Percentiles rank a stretch among this genome's conserved stretches.
phyloP scores from a whole-genome alignment of 495 filamentous ascomycete species.

The Penicillium chermesinum region DNA sequence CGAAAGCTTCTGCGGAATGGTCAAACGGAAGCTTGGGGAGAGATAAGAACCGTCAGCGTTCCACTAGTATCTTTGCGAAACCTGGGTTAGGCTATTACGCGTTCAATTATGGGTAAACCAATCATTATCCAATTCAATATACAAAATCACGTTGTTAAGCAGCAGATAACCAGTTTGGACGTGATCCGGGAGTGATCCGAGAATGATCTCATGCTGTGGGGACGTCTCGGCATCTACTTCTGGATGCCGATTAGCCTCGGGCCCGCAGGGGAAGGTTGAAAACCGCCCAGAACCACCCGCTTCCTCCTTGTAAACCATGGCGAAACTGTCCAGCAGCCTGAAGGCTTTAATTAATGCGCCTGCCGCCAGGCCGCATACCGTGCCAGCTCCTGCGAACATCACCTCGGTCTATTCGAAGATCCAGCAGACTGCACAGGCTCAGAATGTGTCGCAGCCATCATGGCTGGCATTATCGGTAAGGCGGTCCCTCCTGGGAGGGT shows the following conservation, averaged over 20 bases:
- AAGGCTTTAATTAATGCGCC: slow-evolving; percentile 69
- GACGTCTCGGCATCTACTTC: background rate
- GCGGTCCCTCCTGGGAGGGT: slow-evolving; percentile 8
- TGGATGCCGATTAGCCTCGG: slow-evolving; percentile 8
- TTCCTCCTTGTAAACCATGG: slow-evolving; percentile 43
- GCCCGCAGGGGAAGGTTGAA: background rate
- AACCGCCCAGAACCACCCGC: background rate
- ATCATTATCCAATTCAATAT: background rate
- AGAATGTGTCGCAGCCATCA: slow-evolving; percentile 53
- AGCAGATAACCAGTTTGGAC: no score
- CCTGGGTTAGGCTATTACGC: no score
- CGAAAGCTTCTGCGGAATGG: slow-evolving; percentile 82
- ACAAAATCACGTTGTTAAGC: no score
- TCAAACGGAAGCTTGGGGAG: slow-evolving; percentile 51
- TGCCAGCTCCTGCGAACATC: slow-evolving; percentile 58
- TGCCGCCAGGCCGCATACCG: slow-evolving; percentile 59
- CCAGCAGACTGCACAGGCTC: slow-evolving; percentile 45
- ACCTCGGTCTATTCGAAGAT: slow-evolving; percentile 55
- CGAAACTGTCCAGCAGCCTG: slow-evolving; percentile 60
- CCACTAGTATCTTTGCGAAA: no score
- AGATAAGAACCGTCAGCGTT: no score
- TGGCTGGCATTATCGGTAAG: slow-evolving; percentile 63
- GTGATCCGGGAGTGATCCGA: background rate
- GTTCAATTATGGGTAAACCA: no score
- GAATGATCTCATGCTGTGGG: background rate